phyloP scores from a whole-genome alignment of 2,329 filamentous ascomycete genomes.

The Thermothelomyces thermophilus region DNA sequence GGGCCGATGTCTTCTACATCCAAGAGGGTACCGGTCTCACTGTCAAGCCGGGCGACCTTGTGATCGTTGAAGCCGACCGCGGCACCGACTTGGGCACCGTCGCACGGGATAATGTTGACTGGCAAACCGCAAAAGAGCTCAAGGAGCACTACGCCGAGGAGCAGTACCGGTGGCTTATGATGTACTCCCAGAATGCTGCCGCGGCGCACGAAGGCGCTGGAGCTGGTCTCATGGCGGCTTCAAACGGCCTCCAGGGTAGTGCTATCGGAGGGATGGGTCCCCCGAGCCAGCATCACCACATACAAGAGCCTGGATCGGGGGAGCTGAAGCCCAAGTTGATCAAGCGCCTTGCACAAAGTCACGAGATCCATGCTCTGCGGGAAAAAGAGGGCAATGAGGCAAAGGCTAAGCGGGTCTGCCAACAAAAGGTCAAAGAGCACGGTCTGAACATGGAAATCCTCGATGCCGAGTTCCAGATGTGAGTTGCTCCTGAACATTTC shows the following conservation, averaged over 20 bases:
- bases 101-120: slow-evolving; percentile 77
- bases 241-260: slow-evolving; percentile 59
- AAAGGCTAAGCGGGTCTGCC: slow-evolving; percentile 92
- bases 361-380: slow-evolving; percentile 80
- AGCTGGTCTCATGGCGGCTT: slow-evolving; percentile 56
- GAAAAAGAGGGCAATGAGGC: slow-evolving; percentile 98
- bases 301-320: slow-evolving; percentile 61
- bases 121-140: slow-evolving; percentile 77
- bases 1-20: slow-evolving; percentile 94
- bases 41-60: slow-evolving; percentile 84
- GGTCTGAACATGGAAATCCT: slow-evolving; percentile 97
- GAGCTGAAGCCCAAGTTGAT: slow-evolving; percentile 95
- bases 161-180: slow-evolving; percentile 97
- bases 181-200: slow-evolving; percentile 81
- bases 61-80: slow-evolving; percentile 95
- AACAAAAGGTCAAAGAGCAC: slow-evolving; percentile 93
- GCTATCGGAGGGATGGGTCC: slow-evolving; percentile 74
- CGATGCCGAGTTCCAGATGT: slow-evolving; percentile 98
- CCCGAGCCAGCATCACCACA: slow-evolving; percentile 59
- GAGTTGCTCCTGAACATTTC: slow-evolving; percentile 38
- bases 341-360: slow-evolving; percentile 84
- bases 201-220: slow-evolving; percentile 54
- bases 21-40: slow-evolving; percentile 90
- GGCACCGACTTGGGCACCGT: slow-evolving; percentile 94
- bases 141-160: slow-evolving; percentile 92